Percentiles rank a stretch among this genome's conserved stretches.
These are phyloP conservation scores for Trichomonascaceae sp. DNA, from an alignment of 1,139 yeast genomes.

Conservation along the genomic window DNA sequence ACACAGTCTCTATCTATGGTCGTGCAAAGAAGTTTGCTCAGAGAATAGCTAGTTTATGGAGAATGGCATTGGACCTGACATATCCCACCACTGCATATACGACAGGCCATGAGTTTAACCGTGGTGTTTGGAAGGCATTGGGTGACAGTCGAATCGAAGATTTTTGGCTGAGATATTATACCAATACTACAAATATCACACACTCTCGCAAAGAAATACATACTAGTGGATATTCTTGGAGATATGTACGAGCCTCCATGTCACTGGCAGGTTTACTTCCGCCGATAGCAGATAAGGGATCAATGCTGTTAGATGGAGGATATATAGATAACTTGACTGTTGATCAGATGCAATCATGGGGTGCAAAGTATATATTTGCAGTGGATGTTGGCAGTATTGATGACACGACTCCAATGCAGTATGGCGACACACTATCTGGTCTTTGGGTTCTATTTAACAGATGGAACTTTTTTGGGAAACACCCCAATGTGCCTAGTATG, in stretches of 20 bases:
- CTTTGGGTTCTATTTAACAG: conserved; percentile 84
- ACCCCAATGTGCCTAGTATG: conserved; percentile 88
- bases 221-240: conserved; percentile 88
- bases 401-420: conserved; percentile 82
- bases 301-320: conserved; percentile 94
- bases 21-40: conserved; percentile 82
- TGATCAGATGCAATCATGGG: conserved; percentile 74
- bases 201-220: conserved; percentile 95
- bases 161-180: conserved; percentile 84
- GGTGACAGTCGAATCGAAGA: conserved; percentile 93
- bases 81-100: conserved; percentile 92
- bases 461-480: conserved; percentile 83
- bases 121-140: conserved; percentile 94
- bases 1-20: conserved; percentile 84
- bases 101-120: conserved; percentile 93
- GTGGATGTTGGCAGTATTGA: conserved; percentile 97
- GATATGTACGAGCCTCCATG: conserved; percentile 94
- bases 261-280: conserved; percentile 91
- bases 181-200: conserved; percentile 94
- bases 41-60: conserved; percentile 80
- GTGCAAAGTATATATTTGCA: conserved; percentile 83
- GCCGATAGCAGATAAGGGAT: conserved; percentile 73
- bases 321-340: conserved; percentile 93
- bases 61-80: conserved; percentile 75
- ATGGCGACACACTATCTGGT: conserved; percentile 92